A percentile compares a stretch with the other conserved stretches of the same genome.
Conservation (phyloP, 2,329 filamentous ascomycete genomes). For the Corinectria fuckeliana region DNA sequence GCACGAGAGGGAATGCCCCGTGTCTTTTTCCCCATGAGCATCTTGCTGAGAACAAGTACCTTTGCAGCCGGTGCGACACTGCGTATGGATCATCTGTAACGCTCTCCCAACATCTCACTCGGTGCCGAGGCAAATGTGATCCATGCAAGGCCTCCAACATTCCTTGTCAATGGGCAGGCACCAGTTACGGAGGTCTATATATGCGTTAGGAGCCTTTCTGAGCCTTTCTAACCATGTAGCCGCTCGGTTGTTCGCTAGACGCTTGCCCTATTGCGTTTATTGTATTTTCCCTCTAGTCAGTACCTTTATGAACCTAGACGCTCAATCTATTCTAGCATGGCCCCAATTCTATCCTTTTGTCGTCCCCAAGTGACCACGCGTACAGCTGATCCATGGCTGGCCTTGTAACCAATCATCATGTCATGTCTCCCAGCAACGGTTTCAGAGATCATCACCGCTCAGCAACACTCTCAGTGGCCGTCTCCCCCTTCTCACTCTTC, state of each 20-base stretch:
- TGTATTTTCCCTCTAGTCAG: background rate
- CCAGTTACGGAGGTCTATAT: too few species aligned
- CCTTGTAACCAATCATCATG: background rate
- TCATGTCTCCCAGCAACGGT: background rate
- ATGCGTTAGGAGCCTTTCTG: too few species aligned
- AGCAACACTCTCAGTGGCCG: background rate
- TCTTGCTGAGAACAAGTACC: too few species aligned
- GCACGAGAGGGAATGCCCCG: background rate
- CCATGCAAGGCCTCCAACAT: too few species aligned
- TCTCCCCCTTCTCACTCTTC: slow-evolving; percentile 9
- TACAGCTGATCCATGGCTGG: background rate
- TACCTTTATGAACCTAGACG: background rate
- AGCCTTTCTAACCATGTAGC: too few species aligned
- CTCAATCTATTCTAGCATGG: background rate
- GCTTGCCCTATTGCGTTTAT: background rate
- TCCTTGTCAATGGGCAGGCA: too few species aligned
- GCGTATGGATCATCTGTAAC: too few species aligned
- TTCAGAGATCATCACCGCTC: slow-evolving; percentile 1
- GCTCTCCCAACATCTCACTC: too few species aligned
- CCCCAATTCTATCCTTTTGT: background rate
- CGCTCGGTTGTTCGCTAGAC: too few species aligned
- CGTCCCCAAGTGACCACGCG: background rate
- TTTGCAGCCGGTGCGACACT: too few species aligned
- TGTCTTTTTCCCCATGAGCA: too few species aligned
- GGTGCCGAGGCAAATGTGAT: too few species aligned